Conservation (phyloP, 164 flowering plant species). For the Malania oleifera region DNA sequence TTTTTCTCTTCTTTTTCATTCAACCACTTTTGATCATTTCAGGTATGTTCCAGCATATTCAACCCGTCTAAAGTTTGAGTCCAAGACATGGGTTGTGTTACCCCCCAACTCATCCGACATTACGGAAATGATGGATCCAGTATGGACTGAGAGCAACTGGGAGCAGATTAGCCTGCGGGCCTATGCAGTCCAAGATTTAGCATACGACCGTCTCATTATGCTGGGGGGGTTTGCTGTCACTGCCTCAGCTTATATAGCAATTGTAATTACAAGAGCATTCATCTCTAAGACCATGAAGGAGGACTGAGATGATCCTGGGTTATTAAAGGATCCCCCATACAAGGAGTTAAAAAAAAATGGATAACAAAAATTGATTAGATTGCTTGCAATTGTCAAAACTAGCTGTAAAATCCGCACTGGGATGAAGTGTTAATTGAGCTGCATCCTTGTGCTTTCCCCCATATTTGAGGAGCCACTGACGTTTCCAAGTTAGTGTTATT, state of each 20-base stretch:
- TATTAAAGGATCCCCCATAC: neutral
- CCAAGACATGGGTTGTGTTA: constrained; percentile 56
- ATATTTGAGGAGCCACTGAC: no score
- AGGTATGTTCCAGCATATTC: constrained; percentile 98
- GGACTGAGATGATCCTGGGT: constrained; percentile 35
- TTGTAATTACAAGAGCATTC: constrained; percentile 36
- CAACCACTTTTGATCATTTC: constrained; percentile 13
- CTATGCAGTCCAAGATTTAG: constrained; percentile 50
- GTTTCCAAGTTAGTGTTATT: no score
- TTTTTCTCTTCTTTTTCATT: neutral
- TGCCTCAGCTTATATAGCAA: constrained; percentile 46
- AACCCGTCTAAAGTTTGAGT: constrained; percentile 68
- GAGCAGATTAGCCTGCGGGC: constrained; percentile 52
- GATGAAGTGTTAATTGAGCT: no score
- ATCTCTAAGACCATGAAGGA: constrained; percentile 66
- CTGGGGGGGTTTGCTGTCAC: constrained; percentile 58
- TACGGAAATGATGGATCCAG: constrained; percentile 68
- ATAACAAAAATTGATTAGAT: neutral
- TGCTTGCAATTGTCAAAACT: neutral
- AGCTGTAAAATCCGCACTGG: no score
- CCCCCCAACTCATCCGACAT: constrained; percentile 59
- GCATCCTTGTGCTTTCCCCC: no score
- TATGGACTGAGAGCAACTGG: constrained; percentile 99
- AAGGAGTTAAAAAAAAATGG: neutral
- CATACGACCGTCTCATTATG: constrained; percentile 55